Evolutionary conservation across 1,139 yeast species (phyloP).

Genomic region (Magnusiomyces sp.): DNA sequence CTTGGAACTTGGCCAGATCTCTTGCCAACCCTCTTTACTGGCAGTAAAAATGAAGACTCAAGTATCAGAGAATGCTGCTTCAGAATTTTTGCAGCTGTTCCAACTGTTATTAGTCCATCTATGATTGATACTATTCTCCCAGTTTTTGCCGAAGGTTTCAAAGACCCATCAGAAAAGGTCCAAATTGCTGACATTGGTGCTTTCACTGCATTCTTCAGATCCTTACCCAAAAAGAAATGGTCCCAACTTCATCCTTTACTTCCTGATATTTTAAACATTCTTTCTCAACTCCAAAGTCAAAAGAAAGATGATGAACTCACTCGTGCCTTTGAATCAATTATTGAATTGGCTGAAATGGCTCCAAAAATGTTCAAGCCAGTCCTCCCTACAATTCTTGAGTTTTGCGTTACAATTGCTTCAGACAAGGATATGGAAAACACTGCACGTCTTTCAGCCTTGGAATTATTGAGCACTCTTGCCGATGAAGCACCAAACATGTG

Average conservation of each 20-base stretch:
- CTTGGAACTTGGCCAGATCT: slow-evolving; percentile 60
- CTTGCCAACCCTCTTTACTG: slow-evolving; percentile 64
- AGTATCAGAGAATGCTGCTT: slow-evolving; percentile 84
- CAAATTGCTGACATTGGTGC: slow-evolving; percentile 90
- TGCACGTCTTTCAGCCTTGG: slow-evolving; percentile 81
- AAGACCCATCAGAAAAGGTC: slow-evolving; percentile 70
- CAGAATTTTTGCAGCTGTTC: slow-evolving; percentile 79
- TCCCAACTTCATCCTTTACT: slow-evolving; percentile 63
- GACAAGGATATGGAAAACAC: slow-evolving; percentile 69
- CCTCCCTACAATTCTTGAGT: slow-evolving; percentile 79
- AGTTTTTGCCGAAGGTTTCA: slow-evolving; percentile 70
- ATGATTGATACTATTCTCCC: slow-evolving; percentile 47
- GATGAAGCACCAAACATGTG: slow-evolving; percentile 97
- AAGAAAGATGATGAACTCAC: slow-evolving; percentile 79
- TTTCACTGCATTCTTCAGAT: slow-evolving; percentile 80
- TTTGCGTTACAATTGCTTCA: slow-evolving; percentile 73
- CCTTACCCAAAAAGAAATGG: slow-evolving; percentile 74
- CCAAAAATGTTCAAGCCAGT: slow-evolving; percentile 90
- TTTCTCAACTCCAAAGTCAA: slow-evolving; percentile 72
- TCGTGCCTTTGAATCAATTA: slow-evolving; percentile 77
- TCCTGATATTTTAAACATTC: slow-evolving; percentile 75
- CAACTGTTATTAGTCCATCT: slow-evolving; percentile 55
- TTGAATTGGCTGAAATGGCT: slow-evolving; percentile 85
- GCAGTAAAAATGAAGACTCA: slow-evolving; percentile 53
- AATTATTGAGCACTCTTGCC: slow-evolving; percentile 78